Base-by-base conservation (phyloP, 2,329 filamentous ascomycete species). In the Didymella pomorum region DNA sequence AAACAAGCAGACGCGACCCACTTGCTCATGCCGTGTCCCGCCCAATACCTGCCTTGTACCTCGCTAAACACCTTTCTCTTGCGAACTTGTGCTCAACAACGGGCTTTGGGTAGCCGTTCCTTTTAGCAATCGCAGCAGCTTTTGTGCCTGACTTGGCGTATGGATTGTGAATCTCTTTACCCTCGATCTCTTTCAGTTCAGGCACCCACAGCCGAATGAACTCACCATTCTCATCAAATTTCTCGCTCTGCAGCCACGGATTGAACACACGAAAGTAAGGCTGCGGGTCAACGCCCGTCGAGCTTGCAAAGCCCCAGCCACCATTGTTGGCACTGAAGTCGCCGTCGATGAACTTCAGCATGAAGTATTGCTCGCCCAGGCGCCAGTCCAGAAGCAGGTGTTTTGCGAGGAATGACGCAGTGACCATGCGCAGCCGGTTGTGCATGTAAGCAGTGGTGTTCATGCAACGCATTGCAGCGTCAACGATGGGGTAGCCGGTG, bases 191-290 rank as follows among this genome's bases (percentile, higher is more conserved):
- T 25, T 78, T 81, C 60, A 97, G 78, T 78, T 97, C 93, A 0
- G 88, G 88, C 9, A 97, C 82, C 92, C 92, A 97, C 58, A 86
- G 86, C 35, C 90, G 83, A 55, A 97, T 96, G 73, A 94, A 97
- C 16, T 87, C 86, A 0, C 92, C 93, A 0, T 89, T 81, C 0
- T 84, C 80, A 71, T 97, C 93, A 67, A 96, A 96, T 76, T 90
- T 93, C 81, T 95, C 91, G 66, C 89, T 92, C 79, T 97, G 93
- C 18, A 91, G 78, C 43, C 92, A 74, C 0, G 93, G 93, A 69
- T 96, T 97, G 78, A 97, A 97, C 50, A 97, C 90, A 7, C 92
- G 84, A 63, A 97, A 97, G 73, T 96, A 97, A 0, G 93, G 92
- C 76, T 96, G 91, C 1, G 92, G 90, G 74, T 96, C 92, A 7